A percentile compares a stretch with the other conserved stretches of the same genome.
phyloP scores from a whole-genome alignment of 2,329 filamentous ascomycete genomes.

The Onygenales sp. region DNA sequence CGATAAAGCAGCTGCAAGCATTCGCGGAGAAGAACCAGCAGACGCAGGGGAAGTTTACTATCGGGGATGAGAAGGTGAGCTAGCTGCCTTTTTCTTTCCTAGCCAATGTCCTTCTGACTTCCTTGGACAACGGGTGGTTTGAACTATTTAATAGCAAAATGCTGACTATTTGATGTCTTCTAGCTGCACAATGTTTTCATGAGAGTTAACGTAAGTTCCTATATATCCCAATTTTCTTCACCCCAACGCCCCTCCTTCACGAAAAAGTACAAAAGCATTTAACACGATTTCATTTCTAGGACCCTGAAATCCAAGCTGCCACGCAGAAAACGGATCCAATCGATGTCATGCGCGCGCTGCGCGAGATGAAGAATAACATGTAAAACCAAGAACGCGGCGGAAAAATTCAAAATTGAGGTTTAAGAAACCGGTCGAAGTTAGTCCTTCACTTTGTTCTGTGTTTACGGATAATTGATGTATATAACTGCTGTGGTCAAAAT shows the following conservation, averaged over 20 bases:
- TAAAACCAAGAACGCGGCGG: neutral
- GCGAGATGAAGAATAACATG: conserved; percentile 67
- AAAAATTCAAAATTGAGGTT: too few species aligned
- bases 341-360: conserved; percentile 73
- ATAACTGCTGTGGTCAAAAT: too few species aligned
- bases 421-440: too few species aligned
- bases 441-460: too few species aligned
- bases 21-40: conserved; percentile 74
- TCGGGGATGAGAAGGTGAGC: conserved; percentile 86
- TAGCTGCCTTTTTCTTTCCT: neutral
- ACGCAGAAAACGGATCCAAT: conserved; percentile 73
- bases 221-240: neutral
- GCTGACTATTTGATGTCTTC: conserved; percentile 5
- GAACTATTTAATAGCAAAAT: conserved; percentile 2
- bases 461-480: too few species aligned
- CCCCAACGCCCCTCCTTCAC: neutral
- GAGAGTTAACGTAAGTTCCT: conserved; percentile 59
- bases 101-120: neutral
- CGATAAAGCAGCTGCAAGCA: conserved; percentile 64
- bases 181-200: conserved; percentile 95
- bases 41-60: conserved; percentile 93
- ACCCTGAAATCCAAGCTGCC: conserved; percentile 72
- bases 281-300: conserved; percentile 36
- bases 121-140: neutral
- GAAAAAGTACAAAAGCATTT: neutral